Conservation (phyloP, 306 rosid genomes). For the Quercus aquifolioides region DNA sequence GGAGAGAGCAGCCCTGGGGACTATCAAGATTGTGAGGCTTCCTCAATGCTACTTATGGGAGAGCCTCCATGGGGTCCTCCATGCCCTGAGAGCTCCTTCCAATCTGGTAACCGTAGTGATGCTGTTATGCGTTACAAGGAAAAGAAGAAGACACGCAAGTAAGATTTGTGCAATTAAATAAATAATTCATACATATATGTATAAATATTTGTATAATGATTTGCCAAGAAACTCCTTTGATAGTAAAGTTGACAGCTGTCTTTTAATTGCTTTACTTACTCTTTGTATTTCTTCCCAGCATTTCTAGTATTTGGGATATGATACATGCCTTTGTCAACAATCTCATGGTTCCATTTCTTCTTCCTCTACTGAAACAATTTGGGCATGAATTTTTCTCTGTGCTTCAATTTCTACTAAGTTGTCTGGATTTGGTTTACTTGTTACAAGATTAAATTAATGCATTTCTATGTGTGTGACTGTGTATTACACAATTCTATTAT, state of each 20-base stretch:
- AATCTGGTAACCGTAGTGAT: conserved; percentile 72
- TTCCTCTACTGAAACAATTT: not conserved
- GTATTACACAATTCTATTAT: not conserved
- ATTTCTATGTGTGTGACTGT: not conserved
- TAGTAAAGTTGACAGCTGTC: conserved; percentile 8
- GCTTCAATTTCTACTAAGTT: not conserved
- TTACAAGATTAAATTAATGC: not conserved
- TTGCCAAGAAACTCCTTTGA: not conserved
- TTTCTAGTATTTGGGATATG: not conserved
- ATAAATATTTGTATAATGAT: not conserved
- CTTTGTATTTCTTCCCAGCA: not conserved
- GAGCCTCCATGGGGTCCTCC: conserved; percentile 95
- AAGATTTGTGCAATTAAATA: conserved; percentile 30
- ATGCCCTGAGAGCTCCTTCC: conserved; percentile 59
- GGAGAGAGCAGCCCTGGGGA: conserved; percentile 68
- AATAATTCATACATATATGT: not conserved
- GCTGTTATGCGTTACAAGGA: conserved; percentile 98
- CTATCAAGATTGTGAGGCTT: conserved; percentile 86
- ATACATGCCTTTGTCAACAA: not conserved
- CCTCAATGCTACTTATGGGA: conserved; percentile 77
- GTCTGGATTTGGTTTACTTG: not conserved
- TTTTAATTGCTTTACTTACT: conserved; percentile 6
- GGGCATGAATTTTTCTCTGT: not conserved
- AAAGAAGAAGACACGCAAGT: conserved; percentile 90
- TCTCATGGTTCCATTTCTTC: not conserved